phyloP scores from a whole-genome alignment of 345 rosid species.

The Pugionium dolabratum region DNA sequence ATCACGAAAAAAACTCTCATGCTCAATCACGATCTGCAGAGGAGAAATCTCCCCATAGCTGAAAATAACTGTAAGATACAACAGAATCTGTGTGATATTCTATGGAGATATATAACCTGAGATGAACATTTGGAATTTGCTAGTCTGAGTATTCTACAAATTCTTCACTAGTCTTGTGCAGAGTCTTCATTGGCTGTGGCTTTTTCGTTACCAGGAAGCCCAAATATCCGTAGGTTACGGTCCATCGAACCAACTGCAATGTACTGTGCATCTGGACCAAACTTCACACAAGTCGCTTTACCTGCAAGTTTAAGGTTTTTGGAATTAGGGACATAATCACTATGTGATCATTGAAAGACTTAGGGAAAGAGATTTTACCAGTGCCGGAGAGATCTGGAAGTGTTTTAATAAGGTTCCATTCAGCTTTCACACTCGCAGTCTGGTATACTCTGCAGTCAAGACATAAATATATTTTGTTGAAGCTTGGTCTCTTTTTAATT shows the following conservation, averaged over 20 bases:
- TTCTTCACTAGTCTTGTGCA: conserved; percentile 45
- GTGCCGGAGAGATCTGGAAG: conserved; percentile 98
- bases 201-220: conserved; percentile 57
- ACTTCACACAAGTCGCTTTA: conserved; percentile 67
- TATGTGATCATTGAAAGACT: neutral
- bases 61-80: conserved; percentile 19
- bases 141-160: neutral
- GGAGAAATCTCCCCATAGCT: neutral
- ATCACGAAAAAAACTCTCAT: conserved; percentile 13
- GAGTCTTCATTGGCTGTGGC: conserved; percentile 25
- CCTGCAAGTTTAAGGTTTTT: conserved; percentile 45
- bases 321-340: neutral
- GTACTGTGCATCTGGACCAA: conserved; percentile 82
- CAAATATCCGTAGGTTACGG: conserved; percentile 78
- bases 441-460: conserved; percentile 66
- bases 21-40: too few relatives aligned
- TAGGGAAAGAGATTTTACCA: conserved; percentile 44
- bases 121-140: conserved; percentile 4
- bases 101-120: conserved; percentile 10
- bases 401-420: conserved; percentile 86
- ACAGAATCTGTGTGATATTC: conserved; percentile 1
- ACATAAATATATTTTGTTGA: conserved; percentile 8
- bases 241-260: conserved; percentile 94
- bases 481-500: neutral
- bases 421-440: conserved; percentile 88